phyloP scores from a whole-genome alignment of 1,139 yeast genomes.

The Diutina scorzettiae region DNA sequence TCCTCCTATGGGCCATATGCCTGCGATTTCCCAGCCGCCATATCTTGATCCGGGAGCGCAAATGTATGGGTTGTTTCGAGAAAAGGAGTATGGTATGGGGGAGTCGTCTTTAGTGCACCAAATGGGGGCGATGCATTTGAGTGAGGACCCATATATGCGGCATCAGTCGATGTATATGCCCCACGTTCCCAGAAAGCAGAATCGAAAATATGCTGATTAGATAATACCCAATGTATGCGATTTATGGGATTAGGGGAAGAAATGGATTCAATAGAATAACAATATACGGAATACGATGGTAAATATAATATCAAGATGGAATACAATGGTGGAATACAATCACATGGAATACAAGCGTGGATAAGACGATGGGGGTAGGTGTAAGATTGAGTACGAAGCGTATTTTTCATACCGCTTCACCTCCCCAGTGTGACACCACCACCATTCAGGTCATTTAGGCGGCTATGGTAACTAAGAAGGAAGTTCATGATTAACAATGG shows the following conservation, averaged over 20 bases:
- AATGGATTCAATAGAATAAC: neutral
- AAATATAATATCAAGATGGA: too few species aligned
- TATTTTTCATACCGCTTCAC: too few species aligned
- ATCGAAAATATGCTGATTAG: neutral
- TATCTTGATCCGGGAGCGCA: slow-evolving; percentile 1
- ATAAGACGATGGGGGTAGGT: too few species aligned
- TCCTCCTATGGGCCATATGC: neutral
- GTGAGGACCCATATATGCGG: neutral
- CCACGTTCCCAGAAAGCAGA: neutral
- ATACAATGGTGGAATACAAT: too few species aligned
- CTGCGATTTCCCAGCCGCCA: neutral
- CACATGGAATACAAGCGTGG: too few species aligned
- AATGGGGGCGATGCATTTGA: slow-evolving; percentile 4
- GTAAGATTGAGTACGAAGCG: too few species aligned
- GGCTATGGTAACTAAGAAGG: too few species aligned
- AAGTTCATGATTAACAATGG: too few species aligned
- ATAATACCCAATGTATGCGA: too few species aligned
- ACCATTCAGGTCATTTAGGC: too few species aligned
- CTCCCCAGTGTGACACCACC: too few species aligned
- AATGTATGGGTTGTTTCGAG: slow-evolving; percentile 4
- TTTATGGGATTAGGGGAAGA: too few species aligned
- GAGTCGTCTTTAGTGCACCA: slow-evolving; percentile 2
- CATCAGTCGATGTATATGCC: slow-evolving; percentile 1
- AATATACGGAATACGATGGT: neutral
- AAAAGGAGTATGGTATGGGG: neutral